phyloP scores from a whole-genome alignment of 1,139 yeast genomes.

The Suhomyces bolitotheri region DNA sequence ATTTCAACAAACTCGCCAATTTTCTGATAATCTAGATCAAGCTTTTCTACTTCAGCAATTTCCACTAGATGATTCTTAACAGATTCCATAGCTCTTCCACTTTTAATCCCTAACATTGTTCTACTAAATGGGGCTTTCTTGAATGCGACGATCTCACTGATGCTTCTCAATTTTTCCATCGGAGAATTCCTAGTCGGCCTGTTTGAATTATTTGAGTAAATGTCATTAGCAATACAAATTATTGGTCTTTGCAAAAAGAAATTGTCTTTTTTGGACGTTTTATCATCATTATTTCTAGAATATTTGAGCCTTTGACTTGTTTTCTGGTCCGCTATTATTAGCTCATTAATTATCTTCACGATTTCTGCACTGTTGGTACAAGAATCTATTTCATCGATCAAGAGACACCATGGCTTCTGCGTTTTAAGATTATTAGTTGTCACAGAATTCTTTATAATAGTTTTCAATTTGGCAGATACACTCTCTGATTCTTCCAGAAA shows the following conservation, averaged over 20 bases:
- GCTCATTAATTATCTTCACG: constrained; percentile 62
- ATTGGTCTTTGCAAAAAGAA: constrained; percentile 72
- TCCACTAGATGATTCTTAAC: constrained; percentile 42
- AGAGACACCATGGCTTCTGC: constrained; percentile 68
- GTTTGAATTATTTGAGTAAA: constrained; percentile 53
- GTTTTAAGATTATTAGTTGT: constrained; percentile 60
- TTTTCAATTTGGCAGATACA: constrained; percentile 27
- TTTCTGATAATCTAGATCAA: constrained; percentile 36
- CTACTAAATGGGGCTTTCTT: constrained; percentile 54
- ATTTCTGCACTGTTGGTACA: constrained; percentile 76
- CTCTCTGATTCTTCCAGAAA: constrained; percentile 35
- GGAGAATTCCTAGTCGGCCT: constrained; percentile 31
- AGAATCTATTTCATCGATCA: constrained; percentile 92
- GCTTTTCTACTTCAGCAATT: constrained; percentile 33
- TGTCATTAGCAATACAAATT: constrained; percentile 88
- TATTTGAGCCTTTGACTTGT: constrained; percentile 40
- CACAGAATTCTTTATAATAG: constrained; percentile 68
- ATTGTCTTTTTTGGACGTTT: constrained; percentile 29
- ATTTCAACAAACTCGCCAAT: constrained; percentile 59
- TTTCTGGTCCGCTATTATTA: constrained; percentile 59
- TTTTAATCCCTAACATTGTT: constrained; percentile 35
- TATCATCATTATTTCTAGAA: constrained; percentile 13
- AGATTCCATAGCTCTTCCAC: constrained; percentile 40
- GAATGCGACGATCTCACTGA: constrained; percentile 70
- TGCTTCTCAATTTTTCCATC: constrained; percentile 70